Evolutionary conservation across 345 rosid genomes (phyloP).

Genomic region (Clausena lansium): DNA sequence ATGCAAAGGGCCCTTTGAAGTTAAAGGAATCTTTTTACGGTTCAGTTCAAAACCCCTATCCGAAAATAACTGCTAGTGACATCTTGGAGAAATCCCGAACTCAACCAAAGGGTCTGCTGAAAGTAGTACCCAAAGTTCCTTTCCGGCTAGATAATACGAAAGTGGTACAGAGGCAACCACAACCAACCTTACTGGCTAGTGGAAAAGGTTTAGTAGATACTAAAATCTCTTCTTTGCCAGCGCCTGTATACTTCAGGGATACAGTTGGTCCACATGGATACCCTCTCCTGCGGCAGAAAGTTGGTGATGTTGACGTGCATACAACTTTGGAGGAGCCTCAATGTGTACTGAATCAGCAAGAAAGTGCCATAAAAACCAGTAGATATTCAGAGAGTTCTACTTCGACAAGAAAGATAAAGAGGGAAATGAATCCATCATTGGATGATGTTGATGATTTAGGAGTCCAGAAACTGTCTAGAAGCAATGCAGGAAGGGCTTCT

Average conservation of each 20-base stretch:
- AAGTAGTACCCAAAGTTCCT: constrained; percentile 46
- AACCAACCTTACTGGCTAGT: constrained; percentile 18
- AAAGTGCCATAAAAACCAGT: constrained; percentile 20
- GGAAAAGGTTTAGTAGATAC: constrained; percentile 26
- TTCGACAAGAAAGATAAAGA: constrained; percentile 13
- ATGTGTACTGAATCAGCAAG: constrained; percentile 39
- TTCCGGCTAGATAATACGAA: constrained; percentile 27
- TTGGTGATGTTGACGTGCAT: constrained; percentile 23
- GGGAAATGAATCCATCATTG: constrained; percentile 21
- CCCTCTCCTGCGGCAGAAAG: constrained; percentile 26
- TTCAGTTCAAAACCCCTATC: constrained; percentile 26
- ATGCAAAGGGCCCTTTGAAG: constrained; percentile 42
- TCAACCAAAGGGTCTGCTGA: constrained; percentile 58
- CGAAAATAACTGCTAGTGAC: constrained; percentile 23
- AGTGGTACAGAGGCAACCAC: constrained; percentile 27
- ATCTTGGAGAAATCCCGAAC: constrained; percentile 24
- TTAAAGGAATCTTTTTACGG: constrained; percentile 32
- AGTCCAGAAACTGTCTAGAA: constrained; percentile 26
- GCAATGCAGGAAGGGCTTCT: constrained; percentile 20
- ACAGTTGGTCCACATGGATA: constrained; percentile 25
- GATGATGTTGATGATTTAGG: constrained; percentile 27
- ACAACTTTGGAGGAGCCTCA: constrained; percentile 30
- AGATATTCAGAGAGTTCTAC: constrained; percentile 29
- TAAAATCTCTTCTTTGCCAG: constrained; percentile 28
- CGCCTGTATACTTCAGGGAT: constrained; percentile 26